Base-by-base conservation (phyloP, 148 eudicot species). In the Agrostemma githago region DNA sequence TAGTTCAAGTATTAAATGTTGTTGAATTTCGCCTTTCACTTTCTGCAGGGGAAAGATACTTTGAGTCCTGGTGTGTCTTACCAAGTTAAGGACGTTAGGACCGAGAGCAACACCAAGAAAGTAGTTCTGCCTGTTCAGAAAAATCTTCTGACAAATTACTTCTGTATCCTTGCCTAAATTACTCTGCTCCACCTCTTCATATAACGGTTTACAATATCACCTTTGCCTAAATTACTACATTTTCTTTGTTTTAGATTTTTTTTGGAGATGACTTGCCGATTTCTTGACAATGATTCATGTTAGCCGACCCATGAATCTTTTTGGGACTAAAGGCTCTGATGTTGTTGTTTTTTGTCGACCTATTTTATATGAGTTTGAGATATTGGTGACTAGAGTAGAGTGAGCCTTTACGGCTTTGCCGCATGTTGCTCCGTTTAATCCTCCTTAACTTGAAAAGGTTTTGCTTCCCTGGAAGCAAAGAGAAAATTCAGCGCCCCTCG, bases 391-490 rank as follows among this genome's bases (percentile, higher is more conserved):
- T 46, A 59, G 74, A 26, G 34, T 26, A 26, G 34, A 44, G 56
- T 26, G 46, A 34, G 54, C 46, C 75, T 72, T 34, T 14, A 19
- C 68, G n/a, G 44, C 46, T 77, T 72, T 34, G 14, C 26, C 68
- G n/a, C 40, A 39, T 66, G 38, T 58, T 74, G 44, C 63, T 43
- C 57, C 62, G 10, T 77, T 71, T 53, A 60, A 43, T 60, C 77
- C 74, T 74, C 88, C 88, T 90, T 75, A 76, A 81, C 85, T 58
- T 60, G 14, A 16, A 78, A 81, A 95, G 99, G 99, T 82, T 86
- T 83, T 88, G 93, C 99, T 65, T 88, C 99, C 72, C 85, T 92
- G 62, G 99, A 95, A 88, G 97, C 99, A 70, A 95, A 95, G 84
- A 80, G 90, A 82, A 86, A 83, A 53, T 92, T 88, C 79, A 90